Base-by-base conservation (phyloP, 345 rosid genomes). In the Gossypium turneri region DNA sequence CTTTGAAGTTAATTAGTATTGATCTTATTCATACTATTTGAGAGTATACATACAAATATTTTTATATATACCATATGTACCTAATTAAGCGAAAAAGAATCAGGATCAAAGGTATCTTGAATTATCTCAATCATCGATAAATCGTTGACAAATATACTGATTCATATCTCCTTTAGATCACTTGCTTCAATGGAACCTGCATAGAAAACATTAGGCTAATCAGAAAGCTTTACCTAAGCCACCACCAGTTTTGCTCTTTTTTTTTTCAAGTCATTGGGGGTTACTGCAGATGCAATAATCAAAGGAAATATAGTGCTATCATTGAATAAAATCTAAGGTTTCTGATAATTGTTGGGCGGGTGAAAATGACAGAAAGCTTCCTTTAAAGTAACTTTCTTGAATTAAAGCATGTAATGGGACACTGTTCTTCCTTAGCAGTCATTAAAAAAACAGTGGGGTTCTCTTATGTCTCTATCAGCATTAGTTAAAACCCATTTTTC, bases 161-260 rank as follows among this genome's bases (percentile, higher is more conserved):
- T 53, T 90, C 86, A 88, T 76, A 83, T 84, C 89, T 86, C 89
- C 88, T 90, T 90, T 70, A 86, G 72, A 82, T 83, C 77, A 66
- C 81, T 29, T 53, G 80, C 85, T 62, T 81, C 90, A 70, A 82
- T 64, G 17, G 85, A 59, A 75, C 88, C 94, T 90, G 92, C 86
- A 81, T 22, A n/a, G 74, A 22, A 50, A 56, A 58, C 24, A 38
- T 22, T 1, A 25, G 50, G 9, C 19, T 11, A 7, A 20, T 75
- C 57, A 80, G 81, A 67, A 58, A 66, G 52, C 74, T 58, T 48
- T 70, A 61, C 73, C 41, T 1, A 34, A 34, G 7, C 7, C 41
- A 34, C 41, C 41, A 34, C 41, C 41, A 5, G 7, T 34, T 34
- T 34, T 34, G 7, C 41, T 5, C 0, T 0, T 0, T 4, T 34